Percentiles rank a stretch among this genome's conserved stretches.
Conservation (phyloP, 495 filamentous ascomycete species). For the Penicillium canariense region DNA sequence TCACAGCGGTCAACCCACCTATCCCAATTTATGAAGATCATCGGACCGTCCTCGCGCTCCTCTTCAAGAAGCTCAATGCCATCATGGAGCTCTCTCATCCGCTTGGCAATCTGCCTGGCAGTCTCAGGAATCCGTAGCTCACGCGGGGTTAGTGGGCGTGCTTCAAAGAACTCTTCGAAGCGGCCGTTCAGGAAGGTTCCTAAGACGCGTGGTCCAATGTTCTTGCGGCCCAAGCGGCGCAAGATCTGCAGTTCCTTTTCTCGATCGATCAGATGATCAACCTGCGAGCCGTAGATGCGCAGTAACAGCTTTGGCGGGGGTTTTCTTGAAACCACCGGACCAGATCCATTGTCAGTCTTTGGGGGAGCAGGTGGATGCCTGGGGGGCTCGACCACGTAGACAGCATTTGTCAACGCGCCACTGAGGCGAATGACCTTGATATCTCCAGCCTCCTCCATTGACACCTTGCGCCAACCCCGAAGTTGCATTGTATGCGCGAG, state of each 20-base stretch:
- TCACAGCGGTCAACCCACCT: conserved; percentile 85
- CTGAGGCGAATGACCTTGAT: conserved; percentile 84
- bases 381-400: conserved; percentile 90
- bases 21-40: conserved; percentile 91
- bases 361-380: conserved; percentile 43
- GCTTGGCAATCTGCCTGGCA: conserved; percentile 93
- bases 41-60: conserved; percentile 75
- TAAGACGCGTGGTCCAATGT: conserved; percentile 88
- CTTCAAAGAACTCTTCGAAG: conserved; percentile 91
- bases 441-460: conserved; percentile 65
- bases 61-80: conserved; percentile 80
- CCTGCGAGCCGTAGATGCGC: conserved; percentile 92
- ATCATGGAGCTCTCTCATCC: conserved; percentile 94
- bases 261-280: conserved; percentile 92
- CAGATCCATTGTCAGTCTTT: conserved; percentile 36
- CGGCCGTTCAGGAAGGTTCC: conserved; percentile 95
- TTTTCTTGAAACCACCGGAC: conserved; percentile 40
- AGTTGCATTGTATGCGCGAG: conserved; percentile 84
- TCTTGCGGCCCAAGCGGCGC: conserved; percentile 79
- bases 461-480: conserved; percentile 84
- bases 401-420: conserved; percentile 92
- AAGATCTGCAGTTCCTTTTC: conserved; percentile 87
- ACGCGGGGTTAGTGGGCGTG: conserved; percentile 68
- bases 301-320: conserved; percentile 76
- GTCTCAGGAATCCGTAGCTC: conserved; percentile 81